Evolutionary conservation across 768 basidiomycete genomes (phyloP), one percentile per base, ranked within the genome.

Genomic region (Suillus fuscotomentosus): DNA sequence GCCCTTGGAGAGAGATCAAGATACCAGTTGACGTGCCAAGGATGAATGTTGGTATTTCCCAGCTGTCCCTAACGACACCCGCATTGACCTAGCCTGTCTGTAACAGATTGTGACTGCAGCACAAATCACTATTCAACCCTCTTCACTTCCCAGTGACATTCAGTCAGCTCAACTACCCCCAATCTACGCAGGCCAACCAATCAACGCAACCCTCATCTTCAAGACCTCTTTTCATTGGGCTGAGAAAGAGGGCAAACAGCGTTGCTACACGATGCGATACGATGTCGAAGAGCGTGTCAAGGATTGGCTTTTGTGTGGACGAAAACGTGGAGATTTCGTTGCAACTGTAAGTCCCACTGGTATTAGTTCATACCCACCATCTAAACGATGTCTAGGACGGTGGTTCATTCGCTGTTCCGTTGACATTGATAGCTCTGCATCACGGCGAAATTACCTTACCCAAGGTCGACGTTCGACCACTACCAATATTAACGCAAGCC

Each of bases 281-380:
- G 92, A 95, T 67, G 81, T 97, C 17, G 88, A 92, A 63, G 92
- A 94, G 68, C 83, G 87, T 75, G 83, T 88, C 20, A 87, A 86
- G 57, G 91, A 93, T 68, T 98, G 96, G 96, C 81, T 97, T 3
- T 86, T 98, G 10, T 91, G 93, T 65, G 96, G 96, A 10, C 83
- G 84, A 48, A 97, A 95, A 77, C 86, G 90, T 60, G 95, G 95
- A 1, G 90, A 91, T 68, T 96, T 93, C 70, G 61, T 82, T 20
- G 92, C 90, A 3, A 82, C 79, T 77, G 96, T 92, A 70, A 60
- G 87, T 71, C 62, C 27, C 14, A 41, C 45, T 7, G 5, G 11
- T 36, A 38, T 39, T 17, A 47, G 39, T 45, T 42, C 55, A n/a
- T 38, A 55, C 45, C 38, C 63, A 45, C 48, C 55, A 60, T 60